Evolutionary conservation across 495 filamentous ascomycete genomes (phyloP).

Genomic region (Clohesyomyces aquaticus): DNA sequence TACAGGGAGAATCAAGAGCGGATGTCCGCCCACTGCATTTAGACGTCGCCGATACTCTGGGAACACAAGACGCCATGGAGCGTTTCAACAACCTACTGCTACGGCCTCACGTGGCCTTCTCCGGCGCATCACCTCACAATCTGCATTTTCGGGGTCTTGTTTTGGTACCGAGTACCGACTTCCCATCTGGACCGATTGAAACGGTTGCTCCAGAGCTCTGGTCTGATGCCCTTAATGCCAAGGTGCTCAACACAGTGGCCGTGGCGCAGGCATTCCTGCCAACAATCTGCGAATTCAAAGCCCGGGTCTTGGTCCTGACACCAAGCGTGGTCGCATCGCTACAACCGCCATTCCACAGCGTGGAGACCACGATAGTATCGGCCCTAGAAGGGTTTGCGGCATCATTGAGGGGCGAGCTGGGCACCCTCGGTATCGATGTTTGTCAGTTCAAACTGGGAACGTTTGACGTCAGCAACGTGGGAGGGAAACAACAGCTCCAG

Average conservation of each 20-base stretch:
- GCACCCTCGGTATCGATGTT: constrained; percentile 70
- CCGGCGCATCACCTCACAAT: constrained; percentile 71
- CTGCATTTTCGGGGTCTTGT: constrained; percentile 78
- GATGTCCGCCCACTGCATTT: constrained; percentile 84
- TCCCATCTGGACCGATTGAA: constrained; percentile 75
- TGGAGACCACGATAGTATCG: constrained; percentile 76
- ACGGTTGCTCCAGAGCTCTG: constrained; percentile 80
- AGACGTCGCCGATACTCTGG: constrained; percentile 67
- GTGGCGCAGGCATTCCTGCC: constrained; percentile 86
- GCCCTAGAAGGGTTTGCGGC: constrained; percentile 80
- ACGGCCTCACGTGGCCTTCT: constrained; percentile 69
- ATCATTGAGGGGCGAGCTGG: constrained; percentile 76
- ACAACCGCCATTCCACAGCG: constrained; percentile 78
- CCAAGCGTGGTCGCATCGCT: constrained; percentile 83
- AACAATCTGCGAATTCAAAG: constrained; percentile 63
- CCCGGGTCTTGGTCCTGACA: constrained; percentile 74
- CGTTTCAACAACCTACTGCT: constrained; percentile 69
- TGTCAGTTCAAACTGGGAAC: constrained; percentile 85
- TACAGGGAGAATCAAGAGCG: constrained; percentile 71
- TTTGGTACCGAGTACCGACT: constrained; percentile 71
- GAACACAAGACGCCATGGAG: constrained; percentile 63
- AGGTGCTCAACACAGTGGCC: constrained; percentile 88
- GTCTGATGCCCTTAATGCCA: constrained; percentile 87
- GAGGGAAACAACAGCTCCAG: constrained; percentile 49
- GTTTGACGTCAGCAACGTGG: constrained; percentile 64